Percentiles rank a stretch among this genome's conserved stretches.
These are phyloP conservation scores for Beauveria varroae DNA, from an alignment of 2,329 filamentous ascomycete genomes.

Conservation along the genomic window DNA sequence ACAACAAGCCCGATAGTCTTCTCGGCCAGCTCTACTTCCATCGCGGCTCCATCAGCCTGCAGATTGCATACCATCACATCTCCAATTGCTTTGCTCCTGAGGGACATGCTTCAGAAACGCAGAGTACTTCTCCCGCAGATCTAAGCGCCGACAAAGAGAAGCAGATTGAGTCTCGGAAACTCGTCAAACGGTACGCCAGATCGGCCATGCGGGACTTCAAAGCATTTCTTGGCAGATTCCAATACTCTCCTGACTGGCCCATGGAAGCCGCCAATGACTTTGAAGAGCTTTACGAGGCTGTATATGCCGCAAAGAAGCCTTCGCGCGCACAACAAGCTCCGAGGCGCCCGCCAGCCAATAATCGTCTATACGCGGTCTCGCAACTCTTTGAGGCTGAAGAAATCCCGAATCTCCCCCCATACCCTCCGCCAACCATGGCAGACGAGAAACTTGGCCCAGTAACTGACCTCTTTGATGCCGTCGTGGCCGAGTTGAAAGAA, in stretches of 20 bases:
- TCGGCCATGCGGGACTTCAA: constrained; percentile 68
- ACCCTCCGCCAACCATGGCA: constrained; percentile 39
- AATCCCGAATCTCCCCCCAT: constrained; percentile 61
- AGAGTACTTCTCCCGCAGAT: background rate
- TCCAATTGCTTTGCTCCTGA: background rate
- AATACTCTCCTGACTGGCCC: constrained; percentile 69
- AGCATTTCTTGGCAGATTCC: constrained; percentile 63
- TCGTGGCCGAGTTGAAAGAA: background rate
- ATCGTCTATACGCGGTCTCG: constrained; percentile 39
- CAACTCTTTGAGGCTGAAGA: constrained; percentile 58
- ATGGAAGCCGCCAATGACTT: constrained; percentile 51
- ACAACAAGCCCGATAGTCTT: constrained; percentile 62
- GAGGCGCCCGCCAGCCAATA: constrained; percentile 22
- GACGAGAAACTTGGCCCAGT: background rate
- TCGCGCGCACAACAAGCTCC: constrained; percentile 38
- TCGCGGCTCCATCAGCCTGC: constrained; percentile 63
- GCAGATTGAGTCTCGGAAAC: constrained; percentile 42
- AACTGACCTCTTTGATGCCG: background rate
- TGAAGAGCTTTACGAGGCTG: constrained; percentile 44
- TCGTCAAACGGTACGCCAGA: constrained; percentile 67
- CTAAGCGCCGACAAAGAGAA: constrained; percentile 1
- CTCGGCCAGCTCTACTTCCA: constrained; percentile 71
- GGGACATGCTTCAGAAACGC: background rate
- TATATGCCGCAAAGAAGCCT: constrained; percentile 21
- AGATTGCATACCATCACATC: constrained; percentile 61